phyloP scores from a whole-genome alignment of 768 basidiomycete genomes.

The Lactifluus piperatus region DNA sequence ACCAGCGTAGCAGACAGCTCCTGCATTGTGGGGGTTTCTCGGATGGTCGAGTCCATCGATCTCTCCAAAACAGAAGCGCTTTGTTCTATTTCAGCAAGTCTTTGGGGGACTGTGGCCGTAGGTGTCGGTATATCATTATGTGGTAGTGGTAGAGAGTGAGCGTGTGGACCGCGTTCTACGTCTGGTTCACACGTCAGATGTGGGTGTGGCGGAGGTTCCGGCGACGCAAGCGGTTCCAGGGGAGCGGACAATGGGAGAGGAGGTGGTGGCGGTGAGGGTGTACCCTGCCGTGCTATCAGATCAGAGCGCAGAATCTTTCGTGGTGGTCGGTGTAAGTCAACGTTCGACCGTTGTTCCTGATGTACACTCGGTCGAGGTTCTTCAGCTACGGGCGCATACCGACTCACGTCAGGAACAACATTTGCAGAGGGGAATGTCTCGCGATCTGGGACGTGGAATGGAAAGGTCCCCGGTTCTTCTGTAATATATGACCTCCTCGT shows the following conservation, averaged over 20 bases:
- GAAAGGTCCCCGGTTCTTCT: neutral
- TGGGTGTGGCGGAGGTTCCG: neutral
- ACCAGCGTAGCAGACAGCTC: neutral
- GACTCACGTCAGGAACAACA: neutral
- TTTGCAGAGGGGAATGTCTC: neutral
- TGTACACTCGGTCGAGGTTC: neutral
- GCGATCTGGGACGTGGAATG: neutral
- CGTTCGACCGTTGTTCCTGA: neutral
- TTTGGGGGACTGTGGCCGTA: neutral
- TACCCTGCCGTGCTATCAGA: neutral
- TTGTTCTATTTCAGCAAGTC: neutral
- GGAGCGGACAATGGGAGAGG: neutral
- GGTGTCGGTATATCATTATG: neutral
- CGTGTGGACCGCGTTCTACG: neutral
- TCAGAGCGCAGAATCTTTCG: neutral
- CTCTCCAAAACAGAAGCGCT: neutral
- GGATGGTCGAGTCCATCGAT: neutral
- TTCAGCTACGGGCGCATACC: neutral
- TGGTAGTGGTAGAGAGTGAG: neutral
- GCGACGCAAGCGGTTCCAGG: neutral
- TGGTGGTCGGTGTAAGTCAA: neutral
- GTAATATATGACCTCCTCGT: neutral
- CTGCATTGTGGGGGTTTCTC: neutral
- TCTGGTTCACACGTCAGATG: neutral
- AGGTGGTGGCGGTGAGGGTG: neutral